A percentile compares a stretch with the other conserved stretches of the same genome.
These are phyloP conservation scores for Umbellularia californica DNA, from an alignment of 164 flowering plant species.

Conservation along the genomic window DNA sequence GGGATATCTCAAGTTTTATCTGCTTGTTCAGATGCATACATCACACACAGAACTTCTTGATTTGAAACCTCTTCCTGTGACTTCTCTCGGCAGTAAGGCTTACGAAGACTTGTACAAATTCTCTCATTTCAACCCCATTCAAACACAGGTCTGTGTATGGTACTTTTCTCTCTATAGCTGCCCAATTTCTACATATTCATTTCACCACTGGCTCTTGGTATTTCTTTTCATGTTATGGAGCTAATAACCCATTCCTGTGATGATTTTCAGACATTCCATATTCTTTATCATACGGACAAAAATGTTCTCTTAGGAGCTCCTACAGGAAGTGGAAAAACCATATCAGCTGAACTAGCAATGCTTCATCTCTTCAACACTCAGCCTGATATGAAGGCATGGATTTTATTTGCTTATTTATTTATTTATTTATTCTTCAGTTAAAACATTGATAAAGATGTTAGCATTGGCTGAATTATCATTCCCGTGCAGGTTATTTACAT, in stretches of 20 bases:
- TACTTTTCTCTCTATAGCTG: neutral
- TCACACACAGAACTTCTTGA: constrained; percentile 94
- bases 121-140: constrained; percentile 97
- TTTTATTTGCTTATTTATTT: neutral
- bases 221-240: neutral
- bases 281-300: constrained; percentile 81
- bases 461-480: neutral
- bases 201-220: neutral
- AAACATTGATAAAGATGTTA: neutral
- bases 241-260: constrained; percentile 6
- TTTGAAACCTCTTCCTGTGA: constrained; percentile 87
- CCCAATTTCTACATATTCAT: constrained; percentile 2
- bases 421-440: neutral
- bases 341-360: constrained; percentile 99
- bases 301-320: constrained; percentile 98
- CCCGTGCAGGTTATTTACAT: constrained; percentile 84
- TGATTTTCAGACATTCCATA: constrained; percentile 75
- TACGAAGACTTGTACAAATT: constrained; percentile 79
- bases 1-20: neutral
- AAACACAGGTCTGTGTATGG: constrained; percentile 70
- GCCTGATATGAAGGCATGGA: constrained; percentile 94
- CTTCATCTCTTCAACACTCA: constrained; percentile 88
- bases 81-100: constrained; percentile 64
- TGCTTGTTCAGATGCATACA: constrained; percentile 54
- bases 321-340: constrained; percentile 99